A percentile compares a stretch with the other conserved stretches of the same genome.
These are phyloP conservation scores for Zelopaecilomyces penicillatus DNA, from an alignment of 2,329 filamentous ascomycete genomes.

Conservation along the genomic window DNA sequence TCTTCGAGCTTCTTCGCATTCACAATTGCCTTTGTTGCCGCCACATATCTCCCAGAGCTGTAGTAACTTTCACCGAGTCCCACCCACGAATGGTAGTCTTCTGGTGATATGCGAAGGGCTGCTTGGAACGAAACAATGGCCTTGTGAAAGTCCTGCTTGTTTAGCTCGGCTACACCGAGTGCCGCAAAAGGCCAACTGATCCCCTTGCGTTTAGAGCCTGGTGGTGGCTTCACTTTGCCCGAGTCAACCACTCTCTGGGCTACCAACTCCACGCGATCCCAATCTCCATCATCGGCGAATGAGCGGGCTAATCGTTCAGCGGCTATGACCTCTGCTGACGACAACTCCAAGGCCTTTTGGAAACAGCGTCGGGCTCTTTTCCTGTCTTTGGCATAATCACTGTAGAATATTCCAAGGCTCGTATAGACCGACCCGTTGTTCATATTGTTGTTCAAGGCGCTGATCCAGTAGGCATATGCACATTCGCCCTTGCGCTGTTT, in stretches of 20 bases:
- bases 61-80: slow-evolving; percentile 97
- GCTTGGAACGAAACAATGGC: slow-evolving; percentile 89
- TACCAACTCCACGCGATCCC: slow-evolving; percentile 92
- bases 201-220: slow-evolving; percentile 86
- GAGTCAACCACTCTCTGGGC: slow-evolving; percentile 87
- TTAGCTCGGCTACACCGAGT: slow-evolving; percentile 86
- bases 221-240: slow-evolving; percentile 82
- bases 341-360: slow-evolving; percentile 92
- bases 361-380: slow-evolving; percentile 86
- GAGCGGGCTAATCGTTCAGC: slow-evolving; percentile 78
- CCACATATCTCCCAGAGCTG: slow-evolving; percentile 84
- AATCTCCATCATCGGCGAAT: slow-evolving; percentile 86
- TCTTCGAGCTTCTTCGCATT: slow-evolving; percentile 73
- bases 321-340: slow-evolving; percentile 73
- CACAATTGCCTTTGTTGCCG: slow-evolving; percentile 84
- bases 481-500: slow-evolving; percentile 62
- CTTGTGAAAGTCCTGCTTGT: slow-evolving; percentile 82
- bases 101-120: slow-evolving; percentile 71
- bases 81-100: slow-evolving; percentile 93
- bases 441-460: slow-evolving; percentile 75
- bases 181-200: slow-evolving; percentile 96
- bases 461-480: slow-evolving; percentile 76
- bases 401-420: slow-evolving; percentile 81
- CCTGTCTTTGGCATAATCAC: slow-evolving; percentile 82
- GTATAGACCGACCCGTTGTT: slow-evolving; percentile 89